A percentile compares a stretch with the other conserved stretches of the same genome.
These are phyloP conservation scores for Dendrocalamus sinicus DNA, from an alignment of 176 grass and related monocot species.

Conservation along the genomic window DNA sequence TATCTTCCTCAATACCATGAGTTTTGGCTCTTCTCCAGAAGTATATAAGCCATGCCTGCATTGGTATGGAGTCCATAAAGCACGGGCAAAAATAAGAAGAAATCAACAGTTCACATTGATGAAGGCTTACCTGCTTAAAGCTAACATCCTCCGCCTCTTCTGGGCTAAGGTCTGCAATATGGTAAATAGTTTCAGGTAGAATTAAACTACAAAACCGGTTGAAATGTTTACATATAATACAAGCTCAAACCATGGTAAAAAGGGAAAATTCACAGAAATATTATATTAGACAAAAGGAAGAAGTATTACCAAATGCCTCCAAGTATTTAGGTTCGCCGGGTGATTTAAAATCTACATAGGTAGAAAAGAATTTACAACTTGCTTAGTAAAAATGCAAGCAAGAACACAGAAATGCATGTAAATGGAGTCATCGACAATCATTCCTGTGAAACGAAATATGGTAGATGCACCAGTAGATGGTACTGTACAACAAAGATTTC, in stretches of 20 bases:
- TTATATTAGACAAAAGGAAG: slow-evolving; percentile 21
- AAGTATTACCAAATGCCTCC: slow-evolving; percentile 84
- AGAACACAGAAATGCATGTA: not conserved
- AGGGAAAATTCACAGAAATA: not conserved
- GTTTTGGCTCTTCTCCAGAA: slow-evolving; percentile 96
- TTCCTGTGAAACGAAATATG: slow-evolving; percentile 5
- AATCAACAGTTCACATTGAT: slow-evolving; percentile 35
- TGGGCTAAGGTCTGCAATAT: slow-evolving; percentile 82
- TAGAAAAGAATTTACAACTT: slow-evolving; percentile 40
- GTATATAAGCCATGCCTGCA: slow-evolving; percentile 92
- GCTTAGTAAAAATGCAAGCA: slow-evolving; percentile 30
- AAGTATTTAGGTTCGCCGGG: slow-evolving; percentile 95
- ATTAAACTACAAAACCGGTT: slow-evolving; percentile 10
- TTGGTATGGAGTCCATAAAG: slow-evolving; percentile 22
- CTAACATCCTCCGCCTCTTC: slow-evolving; percentile 92
- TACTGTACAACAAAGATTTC: not conserved
- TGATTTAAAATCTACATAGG: slow-evolving; percentile 85
- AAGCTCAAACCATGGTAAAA: slow-evolving; percentile 22
- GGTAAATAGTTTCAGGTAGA: slow-evolving; percentile 41
- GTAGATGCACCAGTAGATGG: slow-evolving; percentile 15
- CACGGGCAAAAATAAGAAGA: slow-evolving; percentile 20
- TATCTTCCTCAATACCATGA: slow-evolving; percentile 93
- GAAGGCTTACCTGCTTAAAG: slow-evolving; percentile 85
- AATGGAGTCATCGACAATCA: not conserved
- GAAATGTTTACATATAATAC: slow-evolving; percentile 28